Evolutionary conservation across 208 protist species (phyloP).

Genomic region (Leishmania aethiopica): DNA sequence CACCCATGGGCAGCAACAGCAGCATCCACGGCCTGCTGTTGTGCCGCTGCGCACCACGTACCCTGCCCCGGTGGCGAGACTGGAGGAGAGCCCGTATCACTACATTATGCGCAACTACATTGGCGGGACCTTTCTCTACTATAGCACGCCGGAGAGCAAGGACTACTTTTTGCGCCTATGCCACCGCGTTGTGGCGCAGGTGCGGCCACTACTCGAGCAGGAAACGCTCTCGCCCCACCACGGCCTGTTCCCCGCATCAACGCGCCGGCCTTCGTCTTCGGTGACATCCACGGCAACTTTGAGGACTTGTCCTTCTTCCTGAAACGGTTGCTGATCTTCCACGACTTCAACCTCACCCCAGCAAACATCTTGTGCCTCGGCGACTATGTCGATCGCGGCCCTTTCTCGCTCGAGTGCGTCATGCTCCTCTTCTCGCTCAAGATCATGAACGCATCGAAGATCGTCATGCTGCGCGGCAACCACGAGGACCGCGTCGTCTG

Average conservation of each 20-base stretch:
- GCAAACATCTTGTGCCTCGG: constrained; percentile 95
- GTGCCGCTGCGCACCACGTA: constrained; percentile 22
- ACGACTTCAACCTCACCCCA: constrained; percentile 72
- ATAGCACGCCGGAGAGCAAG: constrained; percentile 50
- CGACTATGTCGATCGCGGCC: constrained; percentile 99
- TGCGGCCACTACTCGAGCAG: constrained; percentile 54
- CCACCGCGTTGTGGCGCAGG: constrained; percentile 51
- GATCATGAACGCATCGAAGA: constrained; percentile 57
- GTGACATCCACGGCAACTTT: constrained; percentile 90
- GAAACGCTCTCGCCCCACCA: constrained; percentile 57
- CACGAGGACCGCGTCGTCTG: constrained; percentile 85
- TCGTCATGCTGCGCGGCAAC: constrained; percentile 87
- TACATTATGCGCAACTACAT: constrained; percentile 65
- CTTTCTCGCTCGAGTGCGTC: constrained; percentile 88
- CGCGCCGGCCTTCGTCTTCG: constrained; percentile 70
- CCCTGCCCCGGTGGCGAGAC: constrained; percentile 28
- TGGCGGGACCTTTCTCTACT: constrained; percentile 55
- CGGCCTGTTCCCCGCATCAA: constrained; percentile 51
- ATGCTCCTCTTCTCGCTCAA: constrained; percentile 88
- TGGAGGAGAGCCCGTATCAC: constrained; percentile 69
- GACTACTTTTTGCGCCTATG: constrained; percentile 51
- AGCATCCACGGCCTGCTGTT: not conserved
- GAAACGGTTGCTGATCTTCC: constrained; percentile 48
- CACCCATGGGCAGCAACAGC: not conserved
- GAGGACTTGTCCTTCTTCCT: constrained; percentile 76